phyloP scores from a whole-genome alignment of 2,329 filamentous ascomycete species.

The Fusarium praegraminearum region DNA sequence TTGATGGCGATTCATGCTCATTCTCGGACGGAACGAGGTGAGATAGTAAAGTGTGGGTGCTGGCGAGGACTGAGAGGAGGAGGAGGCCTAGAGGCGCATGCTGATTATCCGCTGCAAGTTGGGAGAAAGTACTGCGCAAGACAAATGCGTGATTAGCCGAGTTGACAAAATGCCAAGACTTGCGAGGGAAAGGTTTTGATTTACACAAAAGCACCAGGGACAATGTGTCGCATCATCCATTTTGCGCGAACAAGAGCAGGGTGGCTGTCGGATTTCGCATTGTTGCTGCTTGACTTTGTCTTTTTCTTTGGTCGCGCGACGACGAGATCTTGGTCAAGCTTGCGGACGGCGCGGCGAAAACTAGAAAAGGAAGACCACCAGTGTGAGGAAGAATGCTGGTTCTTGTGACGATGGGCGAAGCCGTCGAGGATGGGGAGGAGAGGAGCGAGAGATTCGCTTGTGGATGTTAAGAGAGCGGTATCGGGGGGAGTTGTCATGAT shows the following conservation, averaged over 20 bases:
- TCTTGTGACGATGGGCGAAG: constrained; percentile 86
- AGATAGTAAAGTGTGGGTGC: constrained; percentile 62
- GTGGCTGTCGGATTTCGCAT: constrained; percentile 14
- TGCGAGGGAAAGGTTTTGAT: constrained; percentile 14
- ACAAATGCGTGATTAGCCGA: constrained; percentile 11
- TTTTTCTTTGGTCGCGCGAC: constrained; percentile 29
- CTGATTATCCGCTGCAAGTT: constrained; percentile 77
- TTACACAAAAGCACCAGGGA: constrained; percentile 55
- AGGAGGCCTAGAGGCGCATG: constrained; percentile 78
- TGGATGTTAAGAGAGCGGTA: constrained; percentile 21
- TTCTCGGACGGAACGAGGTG: constrained; percentile 48
- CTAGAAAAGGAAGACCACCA: constrained; percentile 84
- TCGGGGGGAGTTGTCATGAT: constrained; percentile 25
- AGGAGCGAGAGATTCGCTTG: constrained; percentile 52
- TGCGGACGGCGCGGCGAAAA: constrained; percentile 74
- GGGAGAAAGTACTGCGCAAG: constrained; percentile 70
- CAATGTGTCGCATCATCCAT: constrained; percentile 49
- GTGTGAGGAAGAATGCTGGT: constrained; percentile 83
- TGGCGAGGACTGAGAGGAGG: constrained; percentile 73
- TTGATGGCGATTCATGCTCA: not conserved
- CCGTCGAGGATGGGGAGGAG: constrained; percentile 72
- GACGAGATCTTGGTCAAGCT: constrained; percentile 57
- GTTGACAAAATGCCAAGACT: not conserved
- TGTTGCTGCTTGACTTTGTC: constrained; percentile 11
- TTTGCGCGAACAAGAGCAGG: constrained; percentile 41